These are phyloP conservation scores for Moelleriella libera DNA, from an alignment of 2,329 filamentous ascomycete species.

Conservation along the genomic window DNA sequence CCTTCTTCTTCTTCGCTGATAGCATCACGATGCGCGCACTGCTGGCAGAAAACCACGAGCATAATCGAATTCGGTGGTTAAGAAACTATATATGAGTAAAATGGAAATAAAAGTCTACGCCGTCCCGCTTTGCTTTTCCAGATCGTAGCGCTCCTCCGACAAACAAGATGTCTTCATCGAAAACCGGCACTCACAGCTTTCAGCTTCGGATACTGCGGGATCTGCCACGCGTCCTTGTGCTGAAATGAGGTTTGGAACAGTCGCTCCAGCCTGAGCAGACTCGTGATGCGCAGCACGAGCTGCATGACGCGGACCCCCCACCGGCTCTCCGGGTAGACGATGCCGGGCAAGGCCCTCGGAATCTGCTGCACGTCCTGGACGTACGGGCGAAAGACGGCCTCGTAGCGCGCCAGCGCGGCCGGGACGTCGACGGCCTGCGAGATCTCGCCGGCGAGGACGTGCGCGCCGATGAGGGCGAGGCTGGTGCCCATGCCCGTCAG, in stretches of 20 bases:
- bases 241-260: not conserved
- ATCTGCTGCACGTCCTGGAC: not conserved
- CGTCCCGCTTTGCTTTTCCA: no score
- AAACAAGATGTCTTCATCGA: no score
- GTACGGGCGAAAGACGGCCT: not conserved
- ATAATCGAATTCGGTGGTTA: no score
- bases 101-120: no score
- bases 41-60: no score
- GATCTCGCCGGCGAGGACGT: conserved; percentile 26
- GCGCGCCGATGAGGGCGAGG: conserved; percentile 29
- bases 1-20: no score
- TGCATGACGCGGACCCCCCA: not conserved
- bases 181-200: not conserved
- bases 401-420: not conserved
- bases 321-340: not conserved
- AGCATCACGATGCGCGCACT: no score
- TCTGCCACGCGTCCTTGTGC: not conserved
- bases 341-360: not conserved
- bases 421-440: conserved; percentile 13
- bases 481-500: conserved; percentile 34
- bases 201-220: not conserved
- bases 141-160: no score
- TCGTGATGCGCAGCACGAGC: not conserved
- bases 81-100: no score
- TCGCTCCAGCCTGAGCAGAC: not conserved